These are phyloP conservation scores for Paecilomyces dactylethromorphus DNA, from an alignment of 2,329 filamentous ascomycete genomes.

Conservation along the genomic window DNA sequence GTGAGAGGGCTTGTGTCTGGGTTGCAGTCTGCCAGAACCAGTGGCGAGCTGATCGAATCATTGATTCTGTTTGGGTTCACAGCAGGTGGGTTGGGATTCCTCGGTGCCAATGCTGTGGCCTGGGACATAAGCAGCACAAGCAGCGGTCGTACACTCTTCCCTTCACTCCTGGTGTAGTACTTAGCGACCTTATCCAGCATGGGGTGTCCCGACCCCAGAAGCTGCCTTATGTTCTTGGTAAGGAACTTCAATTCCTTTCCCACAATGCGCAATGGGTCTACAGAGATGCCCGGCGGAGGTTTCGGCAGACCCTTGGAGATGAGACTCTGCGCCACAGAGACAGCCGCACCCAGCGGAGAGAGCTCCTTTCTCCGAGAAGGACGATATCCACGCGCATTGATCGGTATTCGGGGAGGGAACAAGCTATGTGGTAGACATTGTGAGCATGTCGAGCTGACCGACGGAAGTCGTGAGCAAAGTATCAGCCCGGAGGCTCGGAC, in stretches of 20 bases:
- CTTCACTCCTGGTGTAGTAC: constrained; percentile 95
- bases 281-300: constrained; percentile 52
- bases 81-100: constrained; percentile 38
- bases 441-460: constrained; percentile 30
- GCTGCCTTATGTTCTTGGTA: constrained; percentile 84
- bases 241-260: constrained; percentile 96
- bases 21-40: constrained; percentile 73
- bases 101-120: constrained; percentile 78
- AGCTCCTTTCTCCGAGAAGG: constrained; percentile 33
- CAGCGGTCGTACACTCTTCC: constrained; percentile 91
- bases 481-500: constrained; percentile 30
- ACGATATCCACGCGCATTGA: constrained; percentile 32
- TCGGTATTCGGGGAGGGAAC: constrained; percentile 13
- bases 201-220: constrained; percentile 91
- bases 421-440: constrained; percentile 35
- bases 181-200: constrained; percentile 92
- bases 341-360: constrained; percentile 37
- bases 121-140: constrained; percentile 95
- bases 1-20: constrained; percentile 57
- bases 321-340: constrained; percentile 47
- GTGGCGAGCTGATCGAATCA: constrained; percentile 52
- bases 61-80: constrained; percentile 43
- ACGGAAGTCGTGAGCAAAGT: constrained; percentile 21
- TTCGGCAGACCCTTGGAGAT: constrained; percentile 37
- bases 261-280: constrained; percentile 83